phyloP scores from a whole-genome alignment of 1,139 yeast species.

The Saccharomyces hybrid region DNA sequence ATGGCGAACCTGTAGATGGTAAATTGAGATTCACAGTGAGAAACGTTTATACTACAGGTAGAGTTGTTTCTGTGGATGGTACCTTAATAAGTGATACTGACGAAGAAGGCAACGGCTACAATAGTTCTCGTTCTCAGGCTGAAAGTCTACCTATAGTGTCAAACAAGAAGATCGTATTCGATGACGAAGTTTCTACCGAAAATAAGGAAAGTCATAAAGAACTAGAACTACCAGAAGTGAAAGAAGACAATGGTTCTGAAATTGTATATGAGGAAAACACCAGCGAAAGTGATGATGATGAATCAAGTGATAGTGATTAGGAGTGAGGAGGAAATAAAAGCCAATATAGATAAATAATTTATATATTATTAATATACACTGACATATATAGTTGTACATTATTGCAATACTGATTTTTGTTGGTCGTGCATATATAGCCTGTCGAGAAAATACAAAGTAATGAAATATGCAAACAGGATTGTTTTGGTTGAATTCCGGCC shows the following conservation, averaged over 20 bases:
- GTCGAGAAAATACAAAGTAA: neutral
- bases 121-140: constrained; percentile 23
- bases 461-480: neutral
- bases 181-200: constrained; percentile 33
- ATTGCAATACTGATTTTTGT: neutral
- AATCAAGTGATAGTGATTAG: constrained; percentile 26
- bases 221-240: constrained; percentile 26
- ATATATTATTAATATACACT: neutral
- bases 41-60: constrained; percentile 68
- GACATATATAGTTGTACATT: neutral
- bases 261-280: constrained; percentile 31
- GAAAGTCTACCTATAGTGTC: constrained; percentile 37
- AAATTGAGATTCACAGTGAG: constrained; percentile 68
- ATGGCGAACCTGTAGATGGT: constrained; percentile 71
- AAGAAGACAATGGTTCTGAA: constrained; percentile 31
- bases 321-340: neutral
- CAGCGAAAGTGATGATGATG: constrained; percentile 24
- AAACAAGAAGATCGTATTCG: constrained; percentile 36
- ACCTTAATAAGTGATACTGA: constrained; percentile 42
- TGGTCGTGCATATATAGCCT: neutral
- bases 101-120: constrained; percentile 10
- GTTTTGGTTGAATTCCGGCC: no score
- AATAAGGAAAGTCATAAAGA: constrained; percentile 33
- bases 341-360: neutral
- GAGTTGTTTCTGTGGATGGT: constrained; percentile 80